A percentile compares a stretch with the other conserved stretches of the same genome.
phyloP scores from a whole-genome alignment of 352 stramenopile genomes.

The Globisporangium uncinulatum region DNA sequence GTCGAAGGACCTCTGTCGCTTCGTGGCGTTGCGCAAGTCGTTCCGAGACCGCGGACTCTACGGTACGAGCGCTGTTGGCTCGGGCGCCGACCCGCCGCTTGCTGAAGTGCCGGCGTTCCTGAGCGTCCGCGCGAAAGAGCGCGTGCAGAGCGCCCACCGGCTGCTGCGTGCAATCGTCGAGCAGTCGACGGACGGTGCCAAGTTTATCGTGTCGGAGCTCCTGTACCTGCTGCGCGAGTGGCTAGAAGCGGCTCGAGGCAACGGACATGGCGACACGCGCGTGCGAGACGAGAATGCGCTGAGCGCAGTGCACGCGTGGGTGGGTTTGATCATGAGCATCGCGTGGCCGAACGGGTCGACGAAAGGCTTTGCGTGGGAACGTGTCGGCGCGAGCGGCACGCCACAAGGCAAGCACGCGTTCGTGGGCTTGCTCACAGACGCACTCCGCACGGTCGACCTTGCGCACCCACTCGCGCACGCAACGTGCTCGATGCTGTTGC shows the following conservation, averaged over 20 bases:
- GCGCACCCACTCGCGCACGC: constrained; percentile 69
- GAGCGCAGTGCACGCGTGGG: constrained; percentile 79
- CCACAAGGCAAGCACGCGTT: constrained; percentile 75
- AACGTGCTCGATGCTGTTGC: constrained; percentile 74
- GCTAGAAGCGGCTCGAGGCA: constrained; percentile 18
- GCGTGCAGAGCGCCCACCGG: constrained; percentile 61
- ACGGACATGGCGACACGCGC: constrained; percentile 18
- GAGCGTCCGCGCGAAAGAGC: constrained; percentile 34
- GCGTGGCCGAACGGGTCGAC: constrained; percentile 75
- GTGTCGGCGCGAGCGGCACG: constrained; percentile 59
- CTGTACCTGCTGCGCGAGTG: constrained; percentile 65
- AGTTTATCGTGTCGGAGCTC: constrained; percentile 70
- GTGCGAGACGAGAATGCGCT: constrained; percentile 67
- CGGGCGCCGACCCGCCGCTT: constrained; percentile 29
- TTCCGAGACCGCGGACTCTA: constrained; percentile 53
- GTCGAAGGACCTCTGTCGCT: constrained; percentile 63
- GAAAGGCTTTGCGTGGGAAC: constrained; percentile 79
- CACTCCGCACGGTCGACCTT: constrained; percentile 69
- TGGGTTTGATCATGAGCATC: constrained; percentile 82
- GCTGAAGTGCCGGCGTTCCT: constrained; percentile 33
- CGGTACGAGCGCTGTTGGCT: constrained; percentile 20
- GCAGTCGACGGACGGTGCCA: constrained; percentile 72
- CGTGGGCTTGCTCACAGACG: constrained; percentile 68
- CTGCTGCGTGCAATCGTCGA: constrained; percentile 60
- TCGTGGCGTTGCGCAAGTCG: constrained; percentile 41